Base-by-base conservation (phyloP, 73 alveolate species). In the Paraurostyla sp. region DNA sequence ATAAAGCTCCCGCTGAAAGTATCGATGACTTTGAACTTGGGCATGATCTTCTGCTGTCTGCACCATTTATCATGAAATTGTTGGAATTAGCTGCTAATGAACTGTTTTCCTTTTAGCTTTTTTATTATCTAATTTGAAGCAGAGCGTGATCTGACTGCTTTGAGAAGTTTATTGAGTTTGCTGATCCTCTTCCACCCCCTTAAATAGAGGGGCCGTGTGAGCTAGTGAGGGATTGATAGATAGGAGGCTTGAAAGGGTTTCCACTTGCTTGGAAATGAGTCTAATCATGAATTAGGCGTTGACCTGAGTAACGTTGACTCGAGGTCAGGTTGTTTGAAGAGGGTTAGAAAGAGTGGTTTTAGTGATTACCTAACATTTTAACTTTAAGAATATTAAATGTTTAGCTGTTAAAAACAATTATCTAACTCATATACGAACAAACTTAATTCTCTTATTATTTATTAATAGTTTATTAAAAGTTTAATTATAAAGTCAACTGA, bases 101-200 rank as follows among this genome's bases (percentile, higher is more conserved):
- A n/a, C 46, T 65, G 58, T 65, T 65, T 40, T 65, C 82, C 25
- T 65, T 65, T 32, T 65, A 18, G 25, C 82, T 65, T 1, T 1
- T 65, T 40, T 65, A 58, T n/a, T n/a, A n/a, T 56, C 58, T 56
- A 56, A 65, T 65, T 65, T 65, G 82, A 38, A 65, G 4, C 13
- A 65, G 32, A 38, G 82, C 58, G 1, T 22, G 6, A 32, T 65
- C 82, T 38, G 82, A 65, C 36, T 65, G 6, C 25, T 65, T 65
- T 65, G 82, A 18, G 58, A 65, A 65, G 58, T 65, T 65, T 1
- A 65, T 65, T 65, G 82, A 65, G 82, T 65, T 65, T 65, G n/a
- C n/a, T n/a, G 82, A 65, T 32, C 82, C 13, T 36, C 3, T 9
- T 6, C 40, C 58, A 35, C 6, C 41, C 0, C 41, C 82, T 7